A percentile compares a stretch with the other conserved stretches of the same genome.
phyloP scores from a whole-genome alignment of 2,329 filamentous ascomycete genomes.

The Cercospora brassicicola region DNA sequence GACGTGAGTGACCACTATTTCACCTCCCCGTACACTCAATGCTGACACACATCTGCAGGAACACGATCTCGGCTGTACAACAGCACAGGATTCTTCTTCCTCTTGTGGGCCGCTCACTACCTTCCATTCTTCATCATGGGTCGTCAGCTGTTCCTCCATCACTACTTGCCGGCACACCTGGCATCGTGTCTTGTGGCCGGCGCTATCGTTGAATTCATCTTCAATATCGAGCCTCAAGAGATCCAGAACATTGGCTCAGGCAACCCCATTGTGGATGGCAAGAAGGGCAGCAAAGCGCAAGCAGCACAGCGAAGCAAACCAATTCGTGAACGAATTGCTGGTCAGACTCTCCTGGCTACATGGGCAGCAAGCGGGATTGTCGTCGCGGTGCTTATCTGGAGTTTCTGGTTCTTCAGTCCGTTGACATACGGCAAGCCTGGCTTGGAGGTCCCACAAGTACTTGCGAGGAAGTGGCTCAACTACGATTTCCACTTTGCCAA shows the following conservation, averaged over 20 bases:
- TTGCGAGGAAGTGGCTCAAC: constrained; percentile 87
- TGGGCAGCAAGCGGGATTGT: constrained; percentile 79
- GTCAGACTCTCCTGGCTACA: constrained; percentile 71
- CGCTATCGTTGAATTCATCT: constrained; percentile 90
- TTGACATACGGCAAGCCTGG: constrained; percentile 94
- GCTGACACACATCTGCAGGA: constrained; percentile 51
- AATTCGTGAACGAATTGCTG: constrained; percentile 77
- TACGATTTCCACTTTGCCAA: constrained; percentile 99
- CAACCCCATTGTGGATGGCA: constrained; percentile 41
- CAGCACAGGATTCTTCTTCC: constrained; percentile 98
- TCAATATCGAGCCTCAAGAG: constrained; percentile 77
- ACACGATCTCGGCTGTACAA: constrained; percentile 94
- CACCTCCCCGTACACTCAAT: background rate
- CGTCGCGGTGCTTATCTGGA: constrained; percentile 65
- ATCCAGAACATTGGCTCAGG: constrained; percentile 52
- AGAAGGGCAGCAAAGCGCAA: constrained; percentile 40
- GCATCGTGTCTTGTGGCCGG: constrained; percentile 88
- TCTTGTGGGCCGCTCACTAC: constrained; percentile 96
- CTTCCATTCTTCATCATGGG: constrained; percentile 98
- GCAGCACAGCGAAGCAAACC: constrained; percentile 60
- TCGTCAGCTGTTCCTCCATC: constrained; percentile 94
- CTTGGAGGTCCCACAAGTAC: constrained; percentile 73
- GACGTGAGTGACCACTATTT: constrained; percentile 64
- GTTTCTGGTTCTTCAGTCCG: constrained; percentile 92
- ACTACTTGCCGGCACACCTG: constrained; percentile 92